A percentile compares a stretch with the other conserved stretches of the same genome.
Evolutionary conservation across 2,329 filamentous ascomycete genomes (phyloP).

Genomic region (Xylaria sp.): DNA sequence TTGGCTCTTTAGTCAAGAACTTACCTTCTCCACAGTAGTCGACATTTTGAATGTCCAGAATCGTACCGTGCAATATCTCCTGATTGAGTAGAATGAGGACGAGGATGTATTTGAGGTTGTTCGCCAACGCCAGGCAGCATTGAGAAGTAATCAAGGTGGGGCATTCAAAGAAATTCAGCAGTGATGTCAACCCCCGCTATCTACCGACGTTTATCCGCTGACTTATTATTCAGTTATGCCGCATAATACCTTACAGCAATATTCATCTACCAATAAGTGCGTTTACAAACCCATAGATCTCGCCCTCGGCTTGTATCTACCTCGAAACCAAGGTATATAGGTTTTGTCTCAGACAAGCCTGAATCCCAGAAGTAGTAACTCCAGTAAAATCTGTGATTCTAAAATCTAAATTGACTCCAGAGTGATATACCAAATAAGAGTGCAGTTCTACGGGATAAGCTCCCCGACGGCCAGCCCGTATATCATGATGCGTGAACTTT

Average conservation of each 20-base stretch:
- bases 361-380: no score
- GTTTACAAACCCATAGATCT: neutral
- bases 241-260: slow-evolving; percentile 12
- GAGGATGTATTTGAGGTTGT: neutral
- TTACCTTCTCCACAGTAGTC: slow-evolving; percentile 95
- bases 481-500: no score
- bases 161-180: slow-evolving; percentile 32
- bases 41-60: slow-evolving; percentile 70
- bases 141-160: slow-evolving; percentile 23
- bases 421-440: no score
- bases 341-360: no score
- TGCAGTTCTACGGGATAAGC: no score
- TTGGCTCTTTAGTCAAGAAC: slow-evolving; percentile 36
- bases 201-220: slow-evolving; percentile 33
- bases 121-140: neutral
- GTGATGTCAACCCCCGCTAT: slow-evolving; percentile 37
- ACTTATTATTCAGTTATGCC: neutral
- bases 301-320: no score
- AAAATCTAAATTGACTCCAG: no score
- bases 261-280: neutral
- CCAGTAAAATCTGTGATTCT: no score
- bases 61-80: neutral
- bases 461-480: no score
- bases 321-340: no score
- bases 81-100: neutral